Percentiles rank a stretch among this genome's conserved stretches.
phyloP scores from a whole-genome alignment of 805 yeast species.

The Cyberlindnera misumaiensis region DNA sequence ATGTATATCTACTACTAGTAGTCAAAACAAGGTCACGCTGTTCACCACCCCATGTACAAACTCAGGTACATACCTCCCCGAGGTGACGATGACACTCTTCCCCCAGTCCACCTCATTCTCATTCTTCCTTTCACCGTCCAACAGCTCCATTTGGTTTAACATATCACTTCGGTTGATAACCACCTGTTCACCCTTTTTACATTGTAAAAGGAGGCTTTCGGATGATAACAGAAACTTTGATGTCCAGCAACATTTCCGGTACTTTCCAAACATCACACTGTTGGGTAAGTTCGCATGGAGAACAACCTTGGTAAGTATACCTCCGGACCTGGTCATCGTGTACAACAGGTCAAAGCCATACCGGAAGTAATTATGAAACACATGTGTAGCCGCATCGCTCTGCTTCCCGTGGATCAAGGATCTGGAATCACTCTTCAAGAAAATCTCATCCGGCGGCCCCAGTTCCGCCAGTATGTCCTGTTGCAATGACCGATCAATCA shows the following conservation, averaged over 20 bases:
- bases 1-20: too few relatives aligned
- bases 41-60: conserved; percentile 33
- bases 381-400: not conserved
- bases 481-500: conserved; percentile 40
- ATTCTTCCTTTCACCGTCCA: conserved; percentile 21
- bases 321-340: conserved; percentile 24
- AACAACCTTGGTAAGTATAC: conserved; percentile 37
- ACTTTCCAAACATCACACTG: conserved; percentile 45
- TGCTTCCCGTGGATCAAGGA: conserved; percentile 29
- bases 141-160: conserved; percentile 12
- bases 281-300: conserved; percentile 47
- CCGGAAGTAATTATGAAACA: conserved; percentile 51
- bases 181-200: conserved; percentile 5
- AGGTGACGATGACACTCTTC: conserved; percentile 21
- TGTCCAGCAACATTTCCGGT: conserved; percentile 35
- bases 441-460: conserved; percentile 53
- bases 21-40: conserved; percentile 31
- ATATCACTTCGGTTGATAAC: conserved; percentile 24
- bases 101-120: conserved; percentile 22
- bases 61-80: conserved; percentile 32
- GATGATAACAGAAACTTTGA: not conserved
- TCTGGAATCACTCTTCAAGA: conserved; percentile 38
- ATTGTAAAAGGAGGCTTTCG: not conserved
- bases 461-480: conserved; percentile 39
- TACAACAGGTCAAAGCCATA: conserved; percentile 51